Base-by-base conservation (phyloP, 495 filamentous ascomycete genomes). In the Penicillium simplicissimum region DNA sequence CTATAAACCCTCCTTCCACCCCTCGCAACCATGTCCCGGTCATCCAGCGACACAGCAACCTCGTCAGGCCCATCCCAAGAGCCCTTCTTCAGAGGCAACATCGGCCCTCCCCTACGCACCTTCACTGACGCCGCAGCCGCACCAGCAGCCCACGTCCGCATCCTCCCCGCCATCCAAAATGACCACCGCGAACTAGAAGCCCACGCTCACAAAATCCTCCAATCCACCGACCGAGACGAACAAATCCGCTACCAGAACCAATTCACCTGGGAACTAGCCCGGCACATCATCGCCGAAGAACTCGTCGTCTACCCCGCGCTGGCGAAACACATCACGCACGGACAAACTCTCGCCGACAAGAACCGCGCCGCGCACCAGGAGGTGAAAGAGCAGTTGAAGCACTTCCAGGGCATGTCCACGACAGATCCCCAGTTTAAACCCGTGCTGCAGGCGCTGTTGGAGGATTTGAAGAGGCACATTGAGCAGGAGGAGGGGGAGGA, bases 251-350 rank as follows among this genome's bases (percentile, higher is more conserved):
- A 79, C 74, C 81, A 84, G 61, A 89, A 90, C 56, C 80, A 83
- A 57, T 85, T 90, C 57, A 82, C 83, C 19, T 91, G 88, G 88
- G 84, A 86, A 67, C 74, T 91, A 6, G 83, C 88, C 10, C 81
- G 86, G 10, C 82, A 89, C 66, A 76, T 79, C 0, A 73, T 88
- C 57, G 82, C 74, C 54, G 85, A 90, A 66, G 88, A 90, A 72
- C 70, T 91, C 2, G 79, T 88, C 33, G 73, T 90, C 25, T 90
- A 90, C 71, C 88, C 88, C 0, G 84, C 84, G 3, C 72, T 90
- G 9, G 84, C 85, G 59, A 80, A 83, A 59, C 64, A 86, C 53
- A 58, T 87, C 1, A 71, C 77, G n/a, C 62, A 76, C n/a, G 88
- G 81, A 13, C 58, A 76, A 31, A 54, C 62, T 1, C 74, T 85